Evolutionary conservation across 495 filamentous ascomycete genomes (phyloP).

Genomic region (Penicillium argentinense): DNA sequence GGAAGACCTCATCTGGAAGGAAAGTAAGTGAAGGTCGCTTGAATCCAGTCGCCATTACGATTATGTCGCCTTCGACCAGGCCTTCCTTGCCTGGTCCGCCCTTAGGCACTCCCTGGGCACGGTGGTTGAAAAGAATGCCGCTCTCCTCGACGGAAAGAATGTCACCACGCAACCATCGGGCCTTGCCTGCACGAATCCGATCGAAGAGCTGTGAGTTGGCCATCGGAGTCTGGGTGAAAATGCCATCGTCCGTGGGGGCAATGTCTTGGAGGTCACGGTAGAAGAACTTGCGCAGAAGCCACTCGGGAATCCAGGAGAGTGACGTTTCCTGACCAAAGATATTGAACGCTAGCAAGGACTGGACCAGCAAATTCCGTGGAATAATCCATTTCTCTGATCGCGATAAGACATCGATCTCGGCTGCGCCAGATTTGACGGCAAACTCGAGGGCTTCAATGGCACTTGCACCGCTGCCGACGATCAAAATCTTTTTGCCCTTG

Average conservation of each 20-base stretch:
- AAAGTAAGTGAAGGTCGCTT: conserved; percentile 70
- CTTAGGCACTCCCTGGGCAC: conserved; percentile 69
- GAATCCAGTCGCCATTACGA: conserved; percentile 83
- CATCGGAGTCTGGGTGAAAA: conserved; percentile 83
- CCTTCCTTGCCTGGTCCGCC: conserved; percentile 66
- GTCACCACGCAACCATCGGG: conserved; percentile 79
- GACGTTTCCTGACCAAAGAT: conserved; percentile 75
- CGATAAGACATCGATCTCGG: conserved; percentile 69
- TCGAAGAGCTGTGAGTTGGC: conserved; percentile 79
- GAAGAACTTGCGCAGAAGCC: conserved; percentile 73
- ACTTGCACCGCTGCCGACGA: conserved; percentile 78
- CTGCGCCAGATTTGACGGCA: conserved; percentile 63
- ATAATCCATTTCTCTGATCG: conserved; percentile 89
- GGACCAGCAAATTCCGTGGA: conserved; percentile 72
- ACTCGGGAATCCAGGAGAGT: conserved; percentile 75
- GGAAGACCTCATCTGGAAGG: conserved; percentile 68
- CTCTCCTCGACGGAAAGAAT: conserved; percentile 62
- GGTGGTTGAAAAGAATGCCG: conserved; percentile 68
- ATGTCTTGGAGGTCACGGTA: conserved; percentile 81
- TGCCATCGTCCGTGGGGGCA: conserved; percentile 60
- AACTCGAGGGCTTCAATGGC: conserved; percentile 86
- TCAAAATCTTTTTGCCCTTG: conserved; percentile 67
- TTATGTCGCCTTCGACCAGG: conserved; percentile 67
- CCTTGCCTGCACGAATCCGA: conserved; percentile 72
- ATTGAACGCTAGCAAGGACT: conserved; percentile 72